phyloP scores from a whole-genome alignment of 768 basidiomycete species.

The Rhodotorula babjevae region DNA sequence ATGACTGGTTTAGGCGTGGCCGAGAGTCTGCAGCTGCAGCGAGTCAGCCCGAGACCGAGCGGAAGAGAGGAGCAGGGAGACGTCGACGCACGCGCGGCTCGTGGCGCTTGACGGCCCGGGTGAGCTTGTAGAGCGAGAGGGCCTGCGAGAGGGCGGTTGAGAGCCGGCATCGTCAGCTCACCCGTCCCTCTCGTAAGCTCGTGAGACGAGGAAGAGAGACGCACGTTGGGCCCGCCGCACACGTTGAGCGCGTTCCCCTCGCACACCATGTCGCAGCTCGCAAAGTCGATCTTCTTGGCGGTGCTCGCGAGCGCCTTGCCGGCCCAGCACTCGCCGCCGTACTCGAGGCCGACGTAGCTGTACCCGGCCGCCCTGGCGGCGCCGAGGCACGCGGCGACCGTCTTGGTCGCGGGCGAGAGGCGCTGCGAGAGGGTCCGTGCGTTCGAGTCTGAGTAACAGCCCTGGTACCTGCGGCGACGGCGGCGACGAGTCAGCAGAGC shows the following conservation, averaged over 20 bases:
- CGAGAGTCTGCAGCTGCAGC: not conserved
- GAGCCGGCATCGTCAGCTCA: not conserved
- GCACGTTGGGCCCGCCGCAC: constrained; percentile 6
- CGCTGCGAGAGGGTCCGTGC: not conserved
- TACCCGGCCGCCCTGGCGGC: not conserved
- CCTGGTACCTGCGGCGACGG: not conserved
- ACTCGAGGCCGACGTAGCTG: constrained; percentile 10
- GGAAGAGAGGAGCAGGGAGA: not conserved
- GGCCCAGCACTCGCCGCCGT: not conserved
- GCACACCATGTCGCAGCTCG: constrained; percentile 14
- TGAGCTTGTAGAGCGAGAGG: constrained; percentile 3
- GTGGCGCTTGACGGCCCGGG: not conserved
- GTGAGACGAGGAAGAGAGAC: not conserved
- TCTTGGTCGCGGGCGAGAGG: not conserved
- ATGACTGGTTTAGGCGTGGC: not conserved
- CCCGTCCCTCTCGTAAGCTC: not conserved
- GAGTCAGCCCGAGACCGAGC: not conserved
- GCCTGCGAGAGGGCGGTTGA: constrained; percentile 6
- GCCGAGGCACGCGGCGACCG: constrained; percentile 9
- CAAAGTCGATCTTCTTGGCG: constrained; percentile 10
- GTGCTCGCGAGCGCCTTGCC: not conserved
- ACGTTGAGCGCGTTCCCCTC: not conserved
- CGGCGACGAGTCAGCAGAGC: not conserved
- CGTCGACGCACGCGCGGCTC: not conserved
- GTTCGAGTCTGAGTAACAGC: constrained; percentile 4